phyloP scores from a whole-genome alignment of 495 filamentous ascomycete species.

The Aspergillus panamensis region DNA sequence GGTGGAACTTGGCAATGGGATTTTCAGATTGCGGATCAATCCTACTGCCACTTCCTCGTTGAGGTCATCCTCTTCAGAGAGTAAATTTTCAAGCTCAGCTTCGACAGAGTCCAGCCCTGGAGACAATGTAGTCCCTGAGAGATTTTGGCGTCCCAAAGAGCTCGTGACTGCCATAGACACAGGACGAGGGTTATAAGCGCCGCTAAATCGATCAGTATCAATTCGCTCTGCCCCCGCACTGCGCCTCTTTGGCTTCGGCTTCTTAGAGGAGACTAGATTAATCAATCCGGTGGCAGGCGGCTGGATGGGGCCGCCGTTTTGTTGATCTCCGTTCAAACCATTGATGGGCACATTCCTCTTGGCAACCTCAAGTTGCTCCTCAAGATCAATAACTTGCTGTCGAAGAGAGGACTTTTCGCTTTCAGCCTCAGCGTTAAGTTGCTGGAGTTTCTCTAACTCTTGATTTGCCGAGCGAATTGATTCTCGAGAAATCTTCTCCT shows the following conservation, averaged over 20 bases:
- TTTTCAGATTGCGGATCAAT: slow-evolving; percentile 92
- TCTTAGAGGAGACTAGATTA: slow-evolving; percentile 95
- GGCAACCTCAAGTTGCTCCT: slow-evolving; percentile 87
- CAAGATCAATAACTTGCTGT: slow-evolving; percentile 82
- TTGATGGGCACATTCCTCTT: slow-evolving; percentile 61
- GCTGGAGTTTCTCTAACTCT: slow-evolving; percentile 72
- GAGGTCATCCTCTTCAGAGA: slow-evolving; percentile 90
- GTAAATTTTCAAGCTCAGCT: slow-evolving; percentile 84
- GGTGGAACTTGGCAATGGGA: slow-evolving; percentile 76
- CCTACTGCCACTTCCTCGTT: slow-evolving; percentile 97
- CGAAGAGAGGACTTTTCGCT: slow-evolving; percentile 78
- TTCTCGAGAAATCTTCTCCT: slow-evolving; percentile 78
- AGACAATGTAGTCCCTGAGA: slow-evolving; percentile 66
- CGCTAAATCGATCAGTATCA: slow-evolving; percentile 81
- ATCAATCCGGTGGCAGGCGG: slow-evolving; percentile 73
- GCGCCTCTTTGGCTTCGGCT: slow-evolving; percentile 92
- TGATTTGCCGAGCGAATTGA: slow-evolving; percentile 68
- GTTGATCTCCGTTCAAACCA: slow-evolving; percentile 58
- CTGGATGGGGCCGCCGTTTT: slow-evolving; percentile 59
- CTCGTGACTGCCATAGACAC: slow-evolving; percentile 87
- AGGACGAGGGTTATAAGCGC: slow-evolving; percentile 87
- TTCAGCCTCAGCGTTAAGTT: slow-evolving; percentile 67
- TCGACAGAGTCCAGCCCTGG: slow-evolving; percentile 86
- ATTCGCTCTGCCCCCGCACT: slow-evolving; percentile 88
- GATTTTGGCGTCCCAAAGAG: slow-evolving; percentile 58